Conservation (phyloP, 2,329 filamentous ascomycete species). For the Iodosphaeria phyllophila region DNA sequence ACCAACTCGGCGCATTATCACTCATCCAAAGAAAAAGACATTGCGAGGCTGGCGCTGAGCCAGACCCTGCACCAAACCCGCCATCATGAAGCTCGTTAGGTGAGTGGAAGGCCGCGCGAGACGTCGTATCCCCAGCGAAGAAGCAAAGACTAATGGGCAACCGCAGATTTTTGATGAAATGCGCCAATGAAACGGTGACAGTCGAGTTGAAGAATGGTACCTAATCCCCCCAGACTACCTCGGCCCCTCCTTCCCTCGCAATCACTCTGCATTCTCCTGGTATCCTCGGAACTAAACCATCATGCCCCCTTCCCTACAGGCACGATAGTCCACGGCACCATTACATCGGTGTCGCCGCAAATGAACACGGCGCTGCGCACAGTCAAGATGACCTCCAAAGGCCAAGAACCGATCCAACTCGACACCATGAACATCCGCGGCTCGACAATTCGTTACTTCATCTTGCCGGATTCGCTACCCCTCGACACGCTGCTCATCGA, state of each 20-base stretch:
- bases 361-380: conserved; percentile 96
- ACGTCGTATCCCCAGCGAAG: conserved; percentile 12
- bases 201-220: conserved; percentile 96
- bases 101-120: conserved; percentile 28
- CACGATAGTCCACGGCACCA: conserved; percentile 91
- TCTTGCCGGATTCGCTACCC: conserved; percentile 86
- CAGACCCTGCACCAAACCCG: conserved; percentile 6
- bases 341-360: conserved; percentile 88
- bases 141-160: no score
- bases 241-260: neutral
- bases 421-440: conserved; percentile 96
- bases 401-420: conserved; percentile 70
- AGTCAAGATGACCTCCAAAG: conserved; percentile 88
- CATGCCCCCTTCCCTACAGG: conserved; percentile 27
- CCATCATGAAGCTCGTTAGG: conserved; percentile 92
- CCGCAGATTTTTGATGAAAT: conserved; percentile 94
- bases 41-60: conserved; percentile 1
- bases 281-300: neutral
- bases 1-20: neutral
- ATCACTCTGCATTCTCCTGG: neutral
- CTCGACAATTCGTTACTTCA: conserved; percentile 89
- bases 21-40: conserved; percentile 2
- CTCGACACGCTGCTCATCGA: conserved; percentile 92
- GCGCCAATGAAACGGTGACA: conserved; percentile 93
- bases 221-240: conserved; percentile 5